These are phyloP conservation scores for Alternaria metachromatica DNA, from an alignment of 2,329 filamentous ascomycete genomes.

Conservation along the genomic window DNA sequence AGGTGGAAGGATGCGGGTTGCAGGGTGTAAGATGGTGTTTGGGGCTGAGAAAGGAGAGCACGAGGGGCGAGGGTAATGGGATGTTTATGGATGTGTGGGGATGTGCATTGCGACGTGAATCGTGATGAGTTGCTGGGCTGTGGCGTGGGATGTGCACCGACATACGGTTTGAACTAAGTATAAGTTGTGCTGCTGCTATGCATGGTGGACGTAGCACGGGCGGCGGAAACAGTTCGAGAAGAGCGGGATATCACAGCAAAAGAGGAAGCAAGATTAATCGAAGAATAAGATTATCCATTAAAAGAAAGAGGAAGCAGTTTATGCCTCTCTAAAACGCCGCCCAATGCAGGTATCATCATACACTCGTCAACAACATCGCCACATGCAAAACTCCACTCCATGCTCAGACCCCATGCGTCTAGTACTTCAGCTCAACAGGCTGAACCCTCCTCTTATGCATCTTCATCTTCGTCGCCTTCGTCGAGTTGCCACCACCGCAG, in stretches of 20 bases:
- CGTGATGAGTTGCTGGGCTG: too few species aligned
- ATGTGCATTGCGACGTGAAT: too few species aligned
- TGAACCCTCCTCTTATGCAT: neutral
- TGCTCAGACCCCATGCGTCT: neutral
- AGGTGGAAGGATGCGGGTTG: neutral
- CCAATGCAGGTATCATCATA: constrained; percentile 1
- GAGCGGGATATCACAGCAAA: too few species aligned
- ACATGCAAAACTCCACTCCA: neutral
- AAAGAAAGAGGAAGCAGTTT: neutral
- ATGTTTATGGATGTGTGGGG: too few species aligned
- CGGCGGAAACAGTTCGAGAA: too few species aligned
- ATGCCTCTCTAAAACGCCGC: neutral
- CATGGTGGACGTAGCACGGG: too few species aligned
- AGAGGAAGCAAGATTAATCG: too few species aligned
- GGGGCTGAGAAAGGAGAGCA: neutral
- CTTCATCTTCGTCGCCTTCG: neutral
- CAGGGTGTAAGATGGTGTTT: neutral
- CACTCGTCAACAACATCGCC: neutral
- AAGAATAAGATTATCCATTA: neutral
- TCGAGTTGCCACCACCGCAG: constrained; percentile 5
- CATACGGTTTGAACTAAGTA: too few species aligned
- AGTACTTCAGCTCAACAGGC: neutral
- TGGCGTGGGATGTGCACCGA: too few species aligned
- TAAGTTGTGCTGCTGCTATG: too few species aligned
- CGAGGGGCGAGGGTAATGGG: too few species aligned